Evolutionary conservation across 2,329 filamentous ascomycete genomes (phyloP).

Genomic region (Orbilia brochopaga): DNA sequence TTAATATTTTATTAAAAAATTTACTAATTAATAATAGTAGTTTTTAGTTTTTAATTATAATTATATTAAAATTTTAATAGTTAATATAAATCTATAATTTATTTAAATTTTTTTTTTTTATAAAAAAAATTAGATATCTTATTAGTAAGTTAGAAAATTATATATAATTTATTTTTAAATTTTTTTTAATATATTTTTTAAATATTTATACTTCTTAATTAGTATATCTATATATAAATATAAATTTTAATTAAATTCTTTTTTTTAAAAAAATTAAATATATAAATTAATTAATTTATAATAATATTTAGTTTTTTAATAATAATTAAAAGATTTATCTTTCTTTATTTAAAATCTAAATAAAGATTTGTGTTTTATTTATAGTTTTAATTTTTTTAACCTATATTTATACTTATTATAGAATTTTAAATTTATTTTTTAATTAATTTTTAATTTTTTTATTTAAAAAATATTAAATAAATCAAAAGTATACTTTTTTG

Average conservation of each 20-base stretch:
- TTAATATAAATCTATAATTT: neutral
- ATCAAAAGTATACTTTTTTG: neutral
- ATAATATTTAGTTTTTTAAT: too few relatives aligned
- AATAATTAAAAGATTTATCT: too few relatives aligned
- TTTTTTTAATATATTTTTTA: neutral
- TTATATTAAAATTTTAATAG: constrained; percentile 9
- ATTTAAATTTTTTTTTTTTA: too few relatives aligned
- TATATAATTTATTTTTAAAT: neutral
- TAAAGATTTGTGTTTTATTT: neutral
- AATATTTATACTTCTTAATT: too few relatives aligned
- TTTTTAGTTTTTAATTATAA: constrained; percentile 13
- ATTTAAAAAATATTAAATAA: neutral
- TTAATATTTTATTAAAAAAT: constrained; percentile 10
- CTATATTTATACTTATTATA: neutral
- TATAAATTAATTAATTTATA: too few relatives aligned
- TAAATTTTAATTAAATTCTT: too few relatives aligned
- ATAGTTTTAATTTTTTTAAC: neutral
- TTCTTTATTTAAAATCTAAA: neutral
- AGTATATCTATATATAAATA: too few relatives aligned
- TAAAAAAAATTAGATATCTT: too few relatives aligned
- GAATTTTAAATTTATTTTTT: neutral
- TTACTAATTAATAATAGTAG: constrained; percentile 13
- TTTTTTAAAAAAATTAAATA: too few relatives aligned
- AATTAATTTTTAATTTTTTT: neutral
- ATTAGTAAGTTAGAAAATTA: neutral